Evolutionary conservation across 352 stramenopile species (phyloP).

Genomic region (Pythium volutum): DNA sequence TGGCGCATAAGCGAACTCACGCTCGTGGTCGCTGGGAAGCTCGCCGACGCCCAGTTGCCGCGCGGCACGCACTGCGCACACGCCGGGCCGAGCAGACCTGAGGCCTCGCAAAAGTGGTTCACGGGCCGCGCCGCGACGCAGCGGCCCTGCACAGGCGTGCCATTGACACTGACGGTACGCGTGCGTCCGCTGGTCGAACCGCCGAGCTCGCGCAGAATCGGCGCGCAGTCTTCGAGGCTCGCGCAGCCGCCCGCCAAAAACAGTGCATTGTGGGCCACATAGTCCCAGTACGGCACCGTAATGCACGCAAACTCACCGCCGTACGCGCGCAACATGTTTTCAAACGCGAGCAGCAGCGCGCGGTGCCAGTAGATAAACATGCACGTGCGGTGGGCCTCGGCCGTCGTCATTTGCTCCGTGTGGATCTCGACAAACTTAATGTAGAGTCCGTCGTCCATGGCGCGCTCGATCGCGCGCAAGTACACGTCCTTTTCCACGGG

Average conservation of each 20-base stretch:
- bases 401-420: constrained; percentile 78
- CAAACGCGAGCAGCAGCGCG: constrained; percentile 71
- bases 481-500: constrained; percentile 70
- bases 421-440: constrained; percentile 88
- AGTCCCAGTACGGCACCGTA: constrained; percentile 88
- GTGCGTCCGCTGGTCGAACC: constrained; percentile 40
- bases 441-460: constrained; percentile 83
- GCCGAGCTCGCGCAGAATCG: constrained; percentile 66
- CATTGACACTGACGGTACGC: constrained; percentile 61
- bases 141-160: constrained; percentile 51
- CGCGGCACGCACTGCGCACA: constrained; percentile 73
- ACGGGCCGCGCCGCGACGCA: constrained; percentile 46
- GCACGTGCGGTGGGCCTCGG: constrained; percentile 80
- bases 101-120: constrained; percentile 80
- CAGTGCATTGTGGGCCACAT: constrained; percentile 73
- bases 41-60: constrained; percentile 47
- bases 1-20: constrained; percentile 75
- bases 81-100: constrained; percentile 27
- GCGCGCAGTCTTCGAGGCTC: constrained; percentile 74
- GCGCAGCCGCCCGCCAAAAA: constrained; percentile 57
- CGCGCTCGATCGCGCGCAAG: constrained; percentile 57
- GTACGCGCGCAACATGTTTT: constrained; percentile 83
- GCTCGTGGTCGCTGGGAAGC: constrained; percentile 63
- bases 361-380: constrained; percentile 91
- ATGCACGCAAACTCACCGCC: constrained; percentile 81